phyloP scores from a whole-genome alignment of 176 grass and related monocot species.

The Themeda triandra region DNA sequence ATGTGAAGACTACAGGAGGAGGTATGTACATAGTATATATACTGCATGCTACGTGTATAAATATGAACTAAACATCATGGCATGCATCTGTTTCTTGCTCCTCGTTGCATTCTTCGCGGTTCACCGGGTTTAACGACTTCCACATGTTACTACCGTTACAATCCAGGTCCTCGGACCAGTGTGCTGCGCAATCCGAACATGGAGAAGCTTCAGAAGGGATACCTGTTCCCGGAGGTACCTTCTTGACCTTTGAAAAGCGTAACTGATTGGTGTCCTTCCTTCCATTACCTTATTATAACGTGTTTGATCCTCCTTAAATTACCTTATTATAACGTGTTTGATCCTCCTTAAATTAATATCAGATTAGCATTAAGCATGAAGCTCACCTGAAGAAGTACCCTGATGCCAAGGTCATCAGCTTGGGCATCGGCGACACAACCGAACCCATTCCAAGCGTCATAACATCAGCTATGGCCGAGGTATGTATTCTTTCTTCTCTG shows the following conservation, averaged over 20 bases:
- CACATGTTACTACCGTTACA: neutral
- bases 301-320: no score
- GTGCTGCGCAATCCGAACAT: conserved; percentile 80
- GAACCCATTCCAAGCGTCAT: conserved; percentile 80
- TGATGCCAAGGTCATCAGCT: conserved; percentile 81
- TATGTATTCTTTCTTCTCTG: conserved; percentile 47
- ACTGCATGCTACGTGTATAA: neutral
- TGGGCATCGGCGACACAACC: conserved; percentile 92
- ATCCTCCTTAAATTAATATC: neutral
- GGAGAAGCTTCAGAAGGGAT: conserved; percentile 84
- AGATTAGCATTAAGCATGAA: conserved; percentile 70
- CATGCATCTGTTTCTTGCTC: neutral
- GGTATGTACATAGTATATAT: neutral
- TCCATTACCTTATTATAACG: no score
- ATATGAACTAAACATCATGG: neutral
- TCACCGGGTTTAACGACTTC: neutral
- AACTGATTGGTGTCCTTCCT: no score
- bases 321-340: neutral
- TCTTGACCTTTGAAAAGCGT: neutral
- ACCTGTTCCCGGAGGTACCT: conserved; percentile 85
- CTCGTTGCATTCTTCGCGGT: neutral
- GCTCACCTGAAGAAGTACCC: conserved; percentile 80
- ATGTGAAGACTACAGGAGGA: conserved; percentile 28
- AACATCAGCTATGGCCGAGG: conserved; percentile 85
- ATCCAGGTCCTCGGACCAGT: conserved; percentile 52